phyloP scores from a whole-genome alignment of 495 filamentous ascomycete genomes.

The Talaromyces wortmannii region DNA sequence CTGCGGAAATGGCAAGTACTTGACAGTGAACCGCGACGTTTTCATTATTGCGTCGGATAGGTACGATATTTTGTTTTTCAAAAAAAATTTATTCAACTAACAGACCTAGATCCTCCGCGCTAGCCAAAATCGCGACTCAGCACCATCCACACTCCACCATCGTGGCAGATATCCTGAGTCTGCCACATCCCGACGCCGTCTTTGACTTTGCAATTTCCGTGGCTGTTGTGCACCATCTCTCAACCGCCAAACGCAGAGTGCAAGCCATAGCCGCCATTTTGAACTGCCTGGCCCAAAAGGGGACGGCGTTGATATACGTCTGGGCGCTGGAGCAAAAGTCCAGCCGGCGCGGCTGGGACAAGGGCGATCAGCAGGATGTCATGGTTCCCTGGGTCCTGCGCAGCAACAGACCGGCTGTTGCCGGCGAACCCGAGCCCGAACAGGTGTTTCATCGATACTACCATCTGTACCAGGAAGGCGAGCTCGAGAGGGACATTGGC shows the following conservation, averaged over 20 bases:
- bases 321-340: slow-evolving; percentile 93
- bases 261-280: slow-evolving; percentile 69
- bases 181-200: slow-evolving; percentile 57
- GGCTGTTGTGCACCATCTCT: slow-evolving; percentile 91
- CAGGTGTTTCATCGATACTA: slow-evolving; percentile 83
- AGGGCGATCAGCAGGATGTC: slow-evolving; percentile 79
- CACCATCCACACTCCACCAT: slow-evolving; percentile 57
- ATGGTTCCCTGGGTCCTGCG: slow-evolving; percentile 94
- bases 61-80: slow-evolving; percentile 29
- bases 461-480: slow-evolving; percentile 81
- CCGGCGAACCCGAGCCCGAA: slow-evolving; percentile 10
- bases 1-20: slow-evolving; percentile 96
- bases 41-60: slow-evolving; percentile 87
- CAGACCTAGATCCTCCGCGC: slow-evolving; percentile 52
- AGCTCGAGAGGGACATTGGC: slow-evolving; percentile 75
- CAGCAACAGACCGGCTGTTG: slow-evolving; percentile 9
- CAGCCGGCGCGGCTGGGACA: slow-evolving; percentile 89
- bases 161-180: slow-evolving; percentile 64
- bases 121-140: slow-evolving; percentile 63
- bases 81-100: not conserved
- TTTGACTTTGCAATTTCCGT: slow-evolving; percentile 96
- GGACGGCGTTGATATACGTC: slow-evolving; percentile 85
- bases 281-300: too few relatives aligned
- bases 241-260: slow-evolving; percentile 67
- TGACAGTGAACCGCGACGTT: slow-evolving; percentile 68